Conservation (phyloP, 225 moss, liverwort and hornwort species). For the Ulota crispa region DNA sequence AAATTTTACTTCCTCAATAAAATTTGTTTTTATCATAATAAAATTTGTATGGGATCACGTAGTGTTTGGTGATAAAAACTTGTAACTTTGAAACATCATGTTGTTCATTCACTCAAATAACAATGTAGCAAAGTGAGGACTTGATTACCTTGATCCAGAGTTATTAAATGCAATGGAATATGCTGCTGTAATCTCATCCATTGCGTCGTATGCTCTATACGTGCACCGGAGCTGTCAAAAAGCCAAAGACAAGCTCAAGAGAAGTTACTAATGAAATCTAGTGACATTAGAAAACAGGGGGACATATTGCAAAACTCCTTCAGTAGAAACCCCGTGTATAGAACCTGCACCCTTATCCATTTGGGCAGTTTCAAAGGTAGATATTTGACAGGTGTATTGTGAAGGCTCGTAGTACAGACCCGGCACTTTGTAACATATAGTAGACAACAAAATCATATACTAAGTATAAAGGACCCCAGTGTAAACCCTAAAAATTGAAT, state of each 20-base stretch:
- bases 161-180: constrained; percentile 86
- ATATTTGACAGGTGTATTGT: background rate
- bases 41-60: too few species aligned
- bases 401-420: background rate
- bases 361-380: background rate
- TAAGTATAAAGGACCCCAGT: background rate
- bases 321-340: too few species aligned
- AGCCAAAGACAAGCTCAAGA: constrained; percentile 21
- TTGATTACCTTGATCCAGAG: constrained; percentile 69
- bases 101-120: constrained; percentile 6
- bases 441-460: background rate
- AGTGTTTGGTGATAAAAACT: too few species aligned
- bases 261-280: background rate
- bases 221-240: constrained; percentile 82
- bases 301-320: too few species aligned
- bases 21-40: too few species aligned
- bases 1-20: too few species aligned
- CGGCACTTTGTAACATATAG: background rate
- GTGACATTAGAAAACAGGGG: background rate
- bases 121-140: background rate
- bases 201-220: constrained; percentile 92
- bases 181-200: constrained; percentile 97
- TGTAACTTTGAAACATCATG: background rate
- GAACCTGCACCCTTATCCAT: too few species aligned
- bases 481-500: background rate